phyloP scores from a whole-genome alignment of 1,284 basidiomycete genomes.

The Puccinia horiana region DNA sequence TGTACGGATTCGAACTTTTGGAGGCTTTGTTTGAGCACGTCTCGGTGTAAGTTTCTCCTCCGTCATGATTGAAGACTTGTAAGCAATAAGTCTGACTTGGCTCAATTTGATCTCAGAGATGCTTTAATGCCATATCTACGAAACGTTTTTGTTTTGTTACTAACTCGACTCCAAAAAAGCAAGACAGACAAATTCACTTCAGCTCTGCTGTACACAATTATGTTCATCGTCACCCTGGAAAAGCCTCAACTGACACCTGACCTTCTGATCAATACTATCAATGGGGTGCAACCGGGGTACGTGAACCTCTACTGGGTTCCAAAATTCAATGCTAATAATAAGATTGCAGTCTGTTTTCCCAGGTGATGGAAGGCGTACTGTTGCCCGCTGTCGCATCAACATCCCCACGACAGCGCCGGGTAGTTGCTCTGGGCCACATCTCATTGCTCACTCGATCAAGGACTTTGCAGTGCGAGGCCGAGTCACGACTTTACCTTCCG shows the following conservation, averaged over 20 bases:
- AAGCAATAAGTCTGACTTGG: neutral
- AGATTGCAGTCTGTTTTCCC: constrained; percentile 68
- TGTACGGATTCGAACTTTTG: constrained; percentile 85
- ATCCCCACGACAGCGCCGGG: constrained; percentile 76
- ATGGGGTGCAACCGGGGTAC: constrained; percentile 75
- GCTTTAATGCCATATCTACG: constrained; percentile 74
- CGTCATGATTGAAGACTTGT: neutral
- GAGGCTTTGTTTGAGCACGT: constrained; percentile 71
- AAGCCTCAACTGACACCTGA: constrained; percentile 72
- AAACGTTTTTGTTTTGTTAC: constrained; percentile 74
- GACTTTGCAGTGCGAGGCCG: constrained; percentile 33
- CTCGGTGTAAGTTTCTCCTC: constrained; percentile 21
- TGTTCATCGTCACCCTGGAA: constrained; percentile 73
- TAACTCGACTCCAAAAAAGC: constrained; percentile 80
- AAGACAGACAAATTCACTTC: constrained; percentile 89
- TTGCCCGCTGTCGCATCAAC: constrained; percentile 79
- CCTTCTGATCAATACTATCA: constrained; percentile 73
- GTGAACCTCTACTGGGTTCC: neutral
- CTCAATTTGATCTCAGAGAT: constrained; percentile 61
- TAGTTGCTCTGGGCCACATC: constrained; percentile 79
- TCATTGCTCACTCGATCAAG: constrained; percentile 72
- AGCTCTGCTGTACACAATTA: constrained; percentile 76
- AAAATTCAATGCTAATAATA: constrained; percentile 4
- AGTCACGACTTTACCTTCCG: constrained; percentile 64
- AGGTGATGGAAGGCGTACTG: constrained; percentile 77